A percentile compares a stretch with the other conserved stretches of the same genome.
Conservation (phyloP, 2,329 filamentous ascomycete genomes). For the Botrytis hyacinthi region DNA sequence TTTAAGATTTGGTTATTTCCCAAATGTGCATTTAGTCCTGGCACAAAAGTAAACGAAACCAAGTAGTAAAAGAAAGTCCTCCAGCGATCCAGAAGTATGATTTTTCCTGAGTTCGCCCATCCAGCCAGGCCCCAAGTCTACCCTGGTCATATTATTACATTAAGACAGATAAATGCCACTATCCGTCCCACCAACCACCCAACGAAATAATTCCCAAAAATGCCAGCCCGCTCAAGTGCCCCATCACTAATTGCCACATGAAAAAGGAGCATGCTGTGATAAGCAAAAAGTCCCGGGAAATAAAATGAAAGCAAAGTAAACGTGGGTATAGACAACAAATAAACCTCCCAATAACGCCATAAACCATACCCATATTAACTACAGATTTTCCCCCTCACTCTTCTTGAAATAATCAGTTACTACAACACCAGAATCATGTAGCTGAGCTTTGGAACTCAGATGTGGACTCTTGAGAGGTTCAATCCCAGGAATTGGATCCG, state of each 20-base stretch:
- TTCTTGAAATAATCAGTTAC: constrained; percentile 14
- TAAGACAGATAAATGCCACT: constrained; percentile 7
- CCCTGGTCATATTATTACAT: constrained; percentile 18
- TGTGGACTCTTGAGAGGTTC: constrained; percentile 17
- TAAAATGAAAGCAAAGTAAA: constrained; percentile 15
- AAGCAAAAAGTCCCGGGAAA: constrained; percentile 10
- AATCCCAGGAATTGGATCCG: constrained; percentile 13
- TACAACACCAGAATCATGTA: constrained; percentile 17
- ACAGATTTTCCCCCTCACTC: constrained; percentile 15
- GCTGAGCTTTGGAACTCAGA: neutral
- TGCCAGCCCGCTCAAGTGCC: neutral
- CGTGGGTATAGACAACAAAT: constrained; percentile 24
- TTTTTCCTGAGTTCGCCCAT: constrained; percentile 13
- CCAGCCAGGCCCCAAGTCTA: constrained; percentile 11
- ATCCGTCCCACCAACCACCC: constrained; percentile 2
- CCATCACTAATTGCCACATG: neutral
- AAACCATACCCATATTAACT: constrained; percentile 1
- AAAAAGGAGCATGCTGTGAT: constrained; percentile 2
- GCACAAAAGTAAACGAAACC: constrained; percentile 11
- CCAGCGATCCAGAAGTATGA: constrained; percentile 6
- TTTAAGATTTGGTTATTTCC: constrained; percentile 4
- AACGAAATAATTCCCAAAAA: constrained; percentile 4
- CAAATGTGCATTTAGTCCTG: neutral
- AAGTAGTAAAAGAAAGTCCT: constrained; percentile 2
- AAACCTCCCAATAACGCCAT: constrained; percentile 14